Evolutionary conservation across 768 basidiomycete species (phyloP).

Genomic region (Austroboletus eburneus): DNA sequence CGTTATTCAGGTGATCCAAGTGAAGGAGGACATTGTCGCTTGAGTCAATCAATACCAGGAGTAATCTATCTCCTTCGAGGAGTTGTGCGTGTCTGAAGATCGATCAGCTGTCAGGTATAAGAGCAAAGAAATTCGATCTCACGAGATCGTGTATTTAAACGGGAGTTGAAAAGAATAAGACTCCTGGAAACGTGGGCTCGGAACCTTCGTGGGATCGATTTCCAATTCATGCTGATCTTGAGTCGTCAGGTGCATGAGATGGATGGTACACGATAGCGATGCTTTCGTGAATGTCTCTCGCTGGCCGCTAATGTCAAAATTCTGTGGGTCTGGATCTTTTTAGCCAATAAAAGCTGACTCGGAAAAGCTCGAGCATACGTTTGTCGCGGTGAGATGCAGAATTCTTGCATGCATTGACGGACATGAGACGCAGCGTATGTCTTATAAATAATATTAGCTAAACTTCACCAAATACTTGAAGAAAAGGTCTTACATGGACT

Average conservation of each 20-base stretch:
- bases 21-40: slow-evolving; percentile 33
- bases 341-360: not conserved
- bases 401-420: not conserved
- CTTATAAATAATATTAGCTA: slow-evolving; percentile 5
- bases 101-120: not conserved
- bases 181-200: slow-evolving; percentile 23
- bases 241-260: slow-evolving; percentile 27
- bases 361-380: not conserved
- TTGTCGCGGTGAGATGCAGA: not conserved
- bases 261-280: slow-evolving; percentile 23
- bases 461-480: no score
- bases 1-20: slow-evolving; percentile 32
- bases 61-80: slow-evolving; percentile 35
- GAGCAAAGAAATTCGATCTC: not conserved
- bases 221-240: slow-evolving; percentile 31
- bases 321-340: slow-evolving; percentile 12
- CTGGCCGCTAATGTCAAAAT: slow-evolving; percentile 15
- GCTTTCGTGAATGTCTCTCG: slow-evolving; percentile 18
- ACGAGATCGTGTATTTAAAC: slow-evolving; percentile 21
- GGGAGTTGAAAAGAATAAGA: slow-evolving; percentile 23
- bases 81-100: slow-evolving; percentile 35
- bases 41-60: slow-evolving; percentile 38
- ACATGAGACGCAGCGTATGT: slow-evolving; percentile 14
- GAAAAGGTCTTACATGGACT: slow-evolving; percentile 14
- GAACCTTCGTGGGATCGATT: slow-evolving; percentile 18